Conservation (phyloP, 495 filamentous ascomycete species). For the Staphylotrichum tortipilum region DNA sequence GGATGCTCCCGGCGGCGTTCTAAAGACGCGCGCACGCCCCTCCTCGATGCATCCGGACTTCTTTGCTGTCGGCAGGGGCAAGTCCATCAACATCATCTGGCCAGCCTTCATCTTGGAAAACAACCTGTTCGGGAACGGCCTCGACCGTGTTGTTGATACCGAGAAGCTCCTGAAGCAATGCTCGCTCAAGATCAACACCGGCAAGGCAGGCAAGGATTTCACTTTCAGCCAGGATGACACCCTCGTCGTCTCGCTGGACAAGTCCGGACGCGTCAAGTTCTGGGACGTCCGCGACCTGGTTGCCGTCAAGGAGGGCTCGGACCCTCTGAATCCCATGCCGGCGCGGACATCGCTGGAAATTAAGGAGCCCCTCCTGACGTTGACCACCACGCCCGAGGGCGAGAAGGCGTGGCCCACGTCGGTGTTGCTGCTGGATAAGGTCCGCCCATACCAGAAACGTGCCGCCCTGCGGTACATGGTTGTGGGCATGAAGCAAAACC, state of each 20-base stretch:
- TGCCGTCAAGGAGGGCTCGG: slow-evolving; percentile 45
- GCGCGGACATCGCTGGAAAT: slow-evolving; percentile 58
- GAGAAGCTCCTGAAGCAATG: slow-evolving; percentile 81
- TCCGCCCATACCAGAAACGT: slow-evolving; percentile 77
- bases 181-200: slow-evolving; percentile 83
- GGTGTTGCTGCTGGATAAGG: slow-evolving; percentile 90
- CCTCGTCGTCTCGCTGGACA: slow-evolving; percentile 89
- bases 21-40: slow-evolving; percentile 89
- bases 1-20: slow-evolving; percentile 74
- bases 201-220: slow-evolving; percentile 98
- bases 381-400: slow-evolving; percentile 64
- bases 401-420: slow-evolving; percentile 95
- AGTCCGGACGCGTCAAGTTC: slow-evolving; percentile 87
- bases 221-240: slow-evolving; percentile 94
- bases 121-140: slow-evolving; percentile 60
- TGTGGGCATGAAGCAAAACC: slow-evolving; percentile 97
- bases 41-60: slow-evolving; percentile 82
- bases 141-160: slow-evolving; percentile 65
- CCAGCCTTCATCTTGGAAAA: slow-evolving; percentile 65
- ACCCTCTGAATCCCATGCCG: slow-evolving; percentile 39
- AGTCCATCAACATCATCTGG: slow-evolving; percentile 87
- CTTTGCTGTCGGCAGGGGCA: slow-evolving; percentile 91
- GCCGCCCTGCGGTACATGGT: slow-evolving; percentile 86
- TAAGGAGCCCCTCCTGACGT: slow-evolving; percentile 65
- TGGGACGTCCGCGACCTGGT: slow-evolving; percentile 86